Conservation (phyloP, 768 basidiomycete genomes). For the Scleroderma citrinum region DNA sequence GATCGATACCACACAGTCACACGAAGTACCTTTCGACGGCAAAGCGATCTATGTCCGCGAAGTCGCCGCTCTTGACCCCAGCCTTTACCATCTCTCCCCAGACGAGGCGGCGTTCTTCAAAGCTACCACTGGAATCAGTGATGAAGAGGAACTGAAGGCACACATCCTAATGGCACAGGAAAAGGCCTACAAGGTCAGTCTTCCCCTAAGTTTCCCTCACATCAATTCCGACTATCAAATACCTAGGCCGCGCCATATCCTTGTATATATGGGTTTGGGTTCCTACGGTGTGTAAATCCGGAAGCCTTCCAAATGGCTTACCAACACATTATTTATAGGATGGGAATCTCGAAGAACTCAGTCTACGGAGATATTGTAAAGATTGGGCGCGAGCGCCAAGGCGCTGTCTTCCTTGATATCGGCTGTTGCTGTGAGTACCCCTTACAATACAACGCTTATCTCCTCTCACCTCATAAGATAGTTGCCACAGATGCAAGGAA, state of each 20-base stretch:
- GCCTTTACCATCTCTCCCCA: slow-evolving; percentile 1
- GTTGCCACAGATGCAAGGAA: slow-evolving; percentile 35
- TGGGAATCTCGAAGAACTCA: neutral
- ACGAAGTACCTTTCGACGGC: too few species aligned
- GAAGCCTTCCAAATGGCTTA: neutral
- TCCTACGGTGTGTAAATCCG: slow-evolving; percentile 10
- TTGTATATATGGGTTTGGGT: slow-evolving; percentile 22
- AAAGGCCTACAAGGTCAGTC: slow-evolving; percentile 20
- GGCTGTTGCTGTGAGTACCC: slow-evolving; percentile 34
- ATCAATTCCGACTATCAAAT: neutral
- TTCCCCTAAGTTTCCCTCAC: neutral
- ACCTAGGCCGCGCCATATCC: slow-evolving; percentile 10
- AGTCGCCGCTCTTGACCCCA: neutral
- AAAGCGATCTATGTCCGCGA: neutral
- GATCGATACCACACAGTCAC: too few species aligned
- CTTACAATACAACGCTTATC: neutral
- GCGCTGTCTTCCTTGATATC: slow-evolving; percentile 35
- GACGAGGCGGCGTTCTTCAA: slow-evolving; percentile 18
- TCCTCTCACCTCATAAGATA: slow-evolving; percentile 3
- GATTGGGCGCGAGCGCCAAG: slow-evolving; percentile 27
- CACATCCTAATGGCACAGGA: slow-evolving; percentile 23
- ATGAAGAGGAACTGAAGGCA: slow-evolving; percentile 18
- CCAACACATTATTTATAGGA: neutral
- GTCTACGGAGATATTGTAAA: slow-evolving; percentile 20
- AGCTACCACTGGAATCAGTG: slow-evolving; percentile 18